A percentile compares a stretch with the other conserved stretches of the same genome.
phyloP scores from a whole-genome alignment of 1,284 basidiomycete species.

The Cutaneotrichosporon spelunceum region DNA sequence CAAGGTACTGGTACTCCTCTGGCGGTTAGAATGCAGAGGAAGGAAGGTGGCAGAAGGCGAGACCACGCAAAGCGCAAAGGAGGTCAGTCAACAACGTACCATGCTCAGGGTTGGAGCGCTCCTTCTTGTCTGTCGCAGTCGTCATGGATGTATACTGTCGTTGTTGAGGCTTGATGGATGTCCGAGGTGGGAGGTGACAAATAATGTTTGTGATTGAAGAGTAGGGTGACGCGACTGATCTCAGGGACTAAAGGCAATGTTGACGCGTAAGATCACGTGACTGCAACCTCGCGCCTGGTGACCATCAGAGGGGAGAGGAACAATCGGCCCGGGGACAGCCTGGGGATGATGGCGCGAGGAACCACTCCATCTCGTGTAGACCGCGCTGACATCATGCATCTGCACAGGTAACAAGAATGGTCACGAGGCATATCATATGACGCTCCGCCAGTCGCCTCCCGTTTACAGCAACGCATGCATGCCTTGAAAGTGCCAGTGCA shows the following conservation, averaged over 20 bases:
- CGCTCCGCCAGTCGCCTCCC: neutral
- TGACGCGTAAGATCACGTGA: slow-evolving; percentile 1
- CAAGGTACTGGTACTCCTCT: slow-evolving; percentile 83
- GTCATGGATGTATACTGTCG: neutral
- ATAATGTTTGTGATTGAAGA: neutral
- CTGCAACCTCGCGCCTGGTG: too few relatives aligned
- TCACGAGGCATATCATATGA: too few relatives aligned
- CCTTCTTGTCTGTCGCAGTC: neutral
- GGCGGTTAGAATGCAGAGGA: slow-evolving; percentile 12
- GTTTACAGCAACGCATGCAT: slow-evolving; percentile 1
- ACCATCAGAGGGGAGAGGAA: too few relatives aligned
- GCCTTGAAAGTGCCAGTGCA: neutral
- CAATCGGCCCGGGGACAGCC: neutral
- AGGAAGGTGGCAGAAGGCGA: neutral
- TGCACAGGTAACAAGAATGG: too few relatives aligned
- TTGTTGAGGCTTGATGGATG: neutral
- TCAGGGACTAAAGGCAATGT: slow-evolving; percentile 3
- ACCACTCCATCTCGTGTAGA: too few relatives aligned
- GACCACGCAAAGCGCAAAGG: too few relatives aligned
- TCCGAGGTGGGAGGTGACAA: neutral
- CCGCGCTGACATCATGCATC: too few relatives aligned
- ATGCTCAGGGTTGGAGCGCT: slow-evolving; percentile 8
- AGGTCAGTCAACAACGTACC: neutral
- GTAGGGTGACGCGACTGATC: slow-evolving; percentile 5
- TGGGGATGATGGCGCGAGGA: too few relatives aligned